Base-by-base conservation (phyloP, 1,284 basidiomycete species). In the Pterula multifida region DNA sequence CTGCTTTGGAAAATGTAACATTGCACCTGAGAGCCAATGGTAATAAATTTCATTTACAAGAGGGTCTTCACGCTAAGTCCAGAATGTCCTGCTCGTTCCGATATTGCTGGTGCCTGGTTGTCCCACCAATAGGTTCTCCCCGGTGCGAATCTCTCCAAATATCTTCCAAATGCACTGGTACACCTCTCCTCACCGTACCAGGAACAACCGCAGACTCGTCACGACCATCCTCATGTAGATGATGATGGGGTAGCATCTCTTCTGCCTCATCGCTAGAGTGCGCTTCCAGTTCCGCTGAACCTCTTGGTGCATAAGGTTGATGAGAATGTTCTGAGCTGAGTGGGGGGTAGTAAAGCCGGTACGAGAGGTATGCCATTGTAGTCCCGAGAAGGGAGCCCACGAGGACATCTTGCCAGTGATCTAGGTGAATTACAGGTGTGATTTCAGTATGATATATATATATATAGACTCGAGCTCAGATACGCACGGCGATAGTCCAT, bases 361-460 rank as follows among this genome's bases (percentile, higher is more conserved):
- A 94, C 6, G 81, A 67, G 58, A 92, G 85, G 67, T 81, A 90
- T 3, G 90, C 72, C 50, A 90, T 68, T 42, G 73, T 61, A 13
- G 86, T 68, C 12, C 93, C 94, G 11, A 96, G 70, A 26, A 84
- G 50, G 2, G 81, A 79, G 17, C 94, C 93, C 2, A 89, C 77
- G 3, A 92, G 64, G 39, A 96, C 85, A 59, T 97, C 90, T 39
- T 90, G 80, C 85, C 89, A 92, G 63, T 91, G 87, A 63, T 91
- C 86, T 89, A 55, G 28, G 50, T 15, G 47, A 47, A 45, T 22
- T 21, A 53, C 22, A 39, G 26, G 45, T 19, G 32, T 15, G 47
- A 12, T 12, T 28, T 15, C 32, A 32, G 42, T 47, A 28, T n/a
- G 19, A 23, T 24, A 36, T 11, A 25, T 44, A 54, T 35, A 24